Percentiles rank a stretch among this genome's conserved stretches.
Conservation (phyloP, 2,329 filamentous ascomycete species). For the Helicocarpus griseus region DNA sequence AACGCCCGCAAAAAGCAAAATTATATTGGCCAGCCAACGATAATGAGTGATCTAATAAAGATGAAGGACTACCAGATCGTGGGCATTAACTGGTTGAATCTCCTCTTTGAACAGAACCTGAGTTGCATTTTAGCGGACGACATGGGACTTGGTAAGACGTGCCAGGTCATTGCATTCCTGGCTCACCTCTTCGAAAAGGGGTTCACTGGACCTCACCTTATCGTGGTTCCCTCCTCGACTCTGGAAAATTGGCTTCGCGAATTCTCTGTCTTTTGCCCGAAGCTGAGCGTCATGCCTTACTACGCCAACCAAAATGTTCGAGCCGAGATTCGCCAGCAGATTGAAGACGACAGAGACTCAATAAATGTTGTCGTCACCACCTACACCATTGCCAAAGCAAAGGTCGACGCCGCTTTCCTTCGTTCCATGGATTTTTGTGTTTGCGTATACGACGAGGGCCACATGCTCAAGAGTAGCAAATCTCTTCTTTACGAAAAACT, state of each 20-base stretch:
- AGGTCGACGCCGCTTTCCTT: conserved; percentile 54
- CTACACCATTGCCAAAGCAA: conserved; percentile 56
- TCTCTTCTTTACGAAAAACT: conserved; percentile 74
- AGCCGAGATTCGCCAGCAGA: conserved; percentile 55
- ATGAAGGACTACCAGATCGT: conserved; percentile 94
- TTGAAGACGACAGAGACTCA: conserved; percentile 53
- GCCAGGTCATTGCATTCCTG: conserved; percentile 87
- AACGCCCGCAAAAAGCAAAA: conserved; percentile 29
- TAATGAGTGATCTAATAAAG: conserved; percentile 64
- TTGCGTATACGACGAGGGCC: conserved; percentile 86
- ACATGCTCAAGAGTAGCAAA: conserved; percentile 80
- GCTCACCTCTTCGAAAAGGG: conserved; percentile 67
- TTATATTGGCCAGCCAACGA: conserved; percentile 58
- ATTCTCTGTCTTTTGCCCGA: conserved; percentile 76
- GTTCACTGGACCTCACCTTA: conserved; percentile 62
- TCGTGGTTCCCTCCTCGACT: conserved; percentile 88
- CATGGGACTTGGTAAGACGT: conserved; percentile 94
- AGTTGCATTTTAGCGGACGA: conserved; percentile 93
- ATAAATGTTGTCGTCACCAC: conserved; percentile 65
- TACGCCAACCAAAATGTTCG: conserved; percentile 61
- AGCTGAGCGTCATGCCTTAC: conserved; percentile 62
- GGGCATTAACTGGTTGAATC: conserved; percentile 85
- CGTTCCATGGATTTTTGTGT: conserved; percentile 47
- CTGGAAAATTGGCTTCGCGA: conserved; percentile 93
- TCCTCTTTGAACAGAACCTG: conserved; percentile 69